Conservation (phyloP, 2,329 filamentous ascomycete genomes). For the Talaromyces amestolkiae region DNA sequence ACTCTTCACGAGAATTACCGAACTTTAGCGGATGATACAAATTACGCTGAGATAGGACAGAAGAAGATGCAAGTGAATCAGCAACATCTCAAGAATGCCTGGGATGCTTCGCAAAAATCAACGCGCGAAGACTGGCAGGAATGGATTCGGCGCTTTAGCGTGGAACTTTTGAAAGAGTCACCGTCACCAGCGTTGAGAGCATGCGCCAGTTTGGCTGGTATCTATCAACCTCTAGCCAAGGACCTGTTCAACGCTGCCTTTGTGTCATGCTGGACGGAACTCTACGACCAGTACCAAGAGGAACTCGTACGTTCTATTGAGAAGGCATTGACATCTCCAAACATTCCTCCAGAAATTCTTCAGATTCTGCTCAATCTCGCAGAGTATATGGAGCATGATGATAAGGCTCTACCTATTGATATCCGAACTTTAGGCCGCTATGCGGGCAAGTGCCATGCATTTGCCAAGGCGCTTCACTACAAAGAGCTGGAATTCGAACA, state of each 20-base stretch:
- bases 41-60: conserved; percentile 77
- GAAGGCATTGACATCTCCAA: conserved; percentile 87
- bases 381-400: conserved; percentile 99
- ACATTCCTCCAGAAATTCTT: conserved; percentile 92
- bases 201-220: conserved; percentile 84
- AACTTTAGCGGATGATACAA: conserved; percentile 73
- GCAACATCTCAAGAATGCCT: conserved; percentile 92
- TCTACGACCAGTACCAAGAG: conserved; percentile 96
- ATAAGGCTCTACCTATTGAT: conserved; percentile 96
- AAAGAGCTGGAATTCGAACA: conserved; percentile 98
- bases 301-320: conserved; percentile 95
- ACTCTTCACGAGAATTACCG: conserved; percentile 80
- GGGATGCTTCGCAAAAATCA: conserved; percentile 95
- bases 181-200: conserved; percentile 92
- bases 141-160: conserved; percentile 95
- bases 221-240: conserved; percentile 85
- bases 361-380: conserved; percentile 92
- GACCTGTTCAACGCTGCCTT: conserved; percentile 99
- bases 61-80: conserved; percentile 98
- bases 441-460: conserved; percentile 94
- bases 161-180: conserved; percentile 89
- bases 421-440: conserved; percentile 92
- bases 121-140: conserved; percentile 99
- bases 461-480: conserved; percentile 96
- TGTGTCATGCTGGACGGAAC: conserved; percentile 96